Evolutionary conservation across 345 rosid genomes (phyloP), one percentile per base, ranked within the genome.

Genomic region (Eucalyptus sideroxylon): DNA sequence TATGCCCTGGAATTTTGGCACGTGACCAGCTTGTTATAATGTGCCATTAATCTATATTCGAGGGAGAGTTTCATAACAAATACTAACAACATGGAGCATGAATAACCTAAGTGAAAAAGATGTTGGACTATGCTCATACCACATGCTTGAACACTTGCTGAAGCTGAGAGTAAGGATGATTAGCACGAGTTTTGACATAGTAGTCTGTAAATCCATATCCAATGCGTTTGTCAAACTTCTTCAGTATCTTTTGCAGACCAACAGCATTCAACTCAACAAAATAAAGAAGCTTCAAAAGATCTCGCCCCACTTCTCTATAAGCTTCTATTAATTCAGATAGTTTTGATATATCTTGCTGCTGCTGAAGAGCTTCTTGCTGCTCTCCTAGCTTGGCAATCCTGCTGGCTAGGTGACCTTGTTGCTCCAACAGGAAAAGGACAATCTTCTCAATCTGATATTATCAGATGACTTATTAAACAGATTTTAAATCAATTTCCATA

Each of bases 121-220:
- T 30, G 83, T 34, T 7, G n/a, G 40, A 50, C 17, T 14, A 16
- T 30, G 85, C 87, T 89, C n/a, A 88, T 97, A 98, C 99, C 99
- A 98, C 99, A 90, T 98, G 99, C 94, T 96, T 98, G 91, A 95
- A 97, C 77, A 98, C 99, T 96, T 97, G 99, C 88, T 96, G 99
- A 89, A 98, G 95, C 95, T 96, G 98, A 21, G 99, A 97, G 93
- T 97, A 98, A 50, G 99, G 99, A 94, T 98, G 99, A 93, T 97
- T 95, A 59, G 99, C 98, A n/a, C 99, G 98, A 59, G 98, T 97
- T 91, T 96, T 98, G 88, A 98, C 98, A 89, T 97, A 97, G 90
- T 95, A 96, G 92, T 98, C 95, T 10, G 99, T 95, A 93, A 98
- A 98, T 94, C 97, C 94, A 94, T 95, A 98, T 86, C 96, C 99